A percentile compares a stretch with the other conserved stretches of the same genome.
Conservation (phyloP, 495 filamentous ascomycete genomes). For the Lepidopterella palustris region DNA sequence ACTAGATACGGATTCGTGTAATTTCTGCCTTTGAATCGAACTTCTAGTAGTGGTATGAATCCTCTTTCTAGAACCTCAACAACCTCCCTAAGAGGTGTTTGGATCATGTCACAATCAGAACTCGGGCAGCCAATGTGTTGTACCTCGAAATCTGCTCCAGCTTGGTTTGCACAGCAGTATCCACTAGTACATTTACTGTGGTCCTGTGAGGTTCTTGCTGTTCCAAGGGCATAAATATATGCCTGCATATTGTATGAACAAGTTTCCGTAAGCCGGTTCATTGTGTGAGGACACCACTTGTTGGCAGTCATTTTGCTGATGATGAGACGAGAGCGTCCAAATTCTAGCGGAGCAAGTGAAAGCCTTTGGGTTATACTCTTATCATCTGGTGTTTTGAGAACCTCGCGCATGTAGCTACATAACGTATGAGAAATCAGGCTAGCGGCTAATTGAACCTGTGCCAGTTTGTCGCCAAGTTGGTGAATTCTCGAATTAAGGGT, state of each 20-base stretch:
- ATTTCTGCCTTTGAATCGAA: not conserved
- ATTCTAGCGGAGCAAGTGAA: not conserved
- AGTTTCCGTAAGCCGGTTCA: not conserved
- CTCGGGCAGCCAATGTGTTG: not conserved
- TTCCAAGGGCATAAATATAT: constrained; percentile 5
- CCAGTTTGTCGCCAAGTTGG: not conserved
- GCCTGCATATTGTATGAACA: not conserved
- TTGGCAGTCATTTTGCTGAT: not conserved
- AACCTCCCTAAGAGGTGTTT: not conserved
- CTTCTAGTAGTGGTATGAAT: constrained; percentile 4
- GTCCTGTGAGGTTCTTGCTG: not conserved
- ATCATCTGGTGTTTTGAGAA: no score
- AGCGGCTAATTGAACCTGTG: no score
- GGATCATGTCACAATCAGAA: not conserved
- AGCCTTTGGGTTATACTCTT: not conserved
- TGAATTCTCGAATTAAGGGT: not conserved
- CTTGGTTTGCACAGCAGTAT: constrained; percentile 3
- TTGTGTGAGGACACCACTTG: constrained; percentile 3
- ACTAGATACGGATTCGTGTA: not conserved
- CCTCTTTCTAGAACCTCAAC: constrained; percentile 2
- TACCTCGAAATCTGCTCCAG: constrained; percentile 7
- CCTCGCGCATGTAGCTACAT: no score
- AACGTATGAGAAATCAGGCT: no score
- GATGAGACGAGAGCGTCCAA: not conserved
- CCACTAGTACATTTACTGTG: not conserved